Evolutionary conservation across 495 filamentous ascomycete genomes (phyloP).

Genomic region (Aspergillus leporis): DNA sequence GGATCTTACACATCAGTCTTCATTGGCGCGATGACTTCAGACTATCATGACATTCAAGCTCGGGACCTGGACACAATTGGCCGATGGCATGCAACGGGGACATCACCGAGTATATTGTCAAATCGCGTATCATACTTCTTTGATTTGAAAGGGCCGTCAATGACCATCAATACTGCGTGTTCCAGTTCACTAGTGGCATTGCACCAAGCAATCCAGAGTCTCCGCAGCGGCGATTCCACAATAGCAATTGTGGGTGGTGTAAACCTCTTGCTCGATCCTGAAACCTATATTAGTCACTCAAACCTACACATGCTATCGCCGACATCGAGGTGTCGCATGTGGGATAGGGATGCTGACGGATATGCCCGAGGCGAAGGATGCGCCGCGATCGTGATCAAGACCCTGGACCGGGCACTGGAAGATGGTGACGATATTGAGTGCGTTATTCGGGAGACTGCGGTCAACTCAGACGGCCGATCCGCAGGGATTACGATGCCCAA

Average conservation of each 20-base stretch:
- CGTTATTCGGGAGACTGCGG: constrained; percentile 29
- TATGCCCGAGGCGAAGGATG: constrained; percentile 48
- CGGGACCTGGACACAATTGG: constrained; percentile 37
- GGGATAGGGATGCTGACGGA: constrained; percentile 38
- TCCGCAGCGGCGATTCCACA: constrained; percentile 34
- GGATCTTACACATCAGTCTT: constrained; percentile 40
- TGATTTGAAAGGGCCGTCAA: constrained; percentile 30
- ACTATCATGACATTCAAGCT: constrained; percentile 38
- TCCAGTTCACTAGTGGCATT: constrained; percentile 44
- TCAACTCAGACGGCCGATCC: constrained; percentile 34
- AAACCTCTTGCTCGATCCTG: constrained; percentile 24
- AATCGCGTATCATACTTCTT: constrained; percentile 35
- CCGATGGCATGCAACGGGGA: constrained; percentile 41
- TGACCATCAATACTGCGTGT: constrained; percentile 46
- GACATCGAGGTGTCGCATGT: constrained; percentile 24
- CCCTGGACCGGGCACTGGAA: constrained; percentile 24
- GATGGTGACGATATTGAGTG: constrained; percentile 33
- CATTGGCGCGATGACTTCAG: constrained; percentile 27
- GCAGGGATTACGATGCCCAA: constrained; percentile 57
- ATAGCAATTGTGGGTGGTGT: constrained; percentile 29
- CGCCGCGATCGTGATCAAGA: constrained; percentile 33
- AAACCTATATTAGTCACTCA: constrained; percentile 4
- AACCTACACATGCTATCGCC: constrained; percentile 11
- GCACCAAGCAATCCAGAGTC: constrained; percentile 39
- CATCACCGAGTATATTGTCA: constrained; percentile 23